Evolutionary conservation across 805 yeast species (phyloP).

Genomic region (Saccharomycopsis synnaedendra): DNA sequence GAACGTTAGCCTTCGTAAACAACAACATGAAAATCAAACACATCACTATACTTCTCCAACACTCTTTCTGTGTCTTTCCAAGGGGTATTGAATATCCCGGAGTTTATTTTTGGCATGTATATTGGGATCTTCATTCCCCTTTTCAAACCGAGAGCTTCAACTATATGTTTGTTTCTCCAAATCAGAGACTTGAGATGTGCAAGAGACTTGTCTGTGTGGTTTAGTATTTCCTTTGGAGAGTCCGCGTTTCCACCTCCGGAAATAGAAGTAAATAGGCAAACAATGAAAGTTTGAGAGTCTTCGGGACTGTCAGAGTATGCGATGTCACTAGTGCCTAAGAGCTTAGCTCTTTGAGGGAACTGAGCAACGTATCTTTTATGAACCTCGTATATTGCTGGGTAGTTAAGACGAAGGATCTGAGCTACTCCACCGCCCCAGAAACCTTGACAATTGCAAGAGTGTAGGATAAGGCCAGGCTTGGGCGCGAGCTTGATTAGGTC

Average conservation of each 20-base stretch:
- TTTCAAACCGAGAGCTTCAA: slow-evolving; percentile 21
- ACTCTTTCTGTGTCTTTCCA: slow-evolving; percentile 59
- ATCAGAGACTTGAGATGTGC: slow-evolving; percentile 31
- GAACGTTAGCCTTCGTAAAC: background rate
- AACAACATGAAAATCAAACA: slow-evolving; percentile 32
- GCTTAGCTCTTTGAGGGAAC: slow-evolving; percentile 22
- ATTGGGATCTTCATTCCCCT: slow-evolving; percentile 21
- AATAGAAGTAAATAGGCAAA: slow-evolving; percentile 65
- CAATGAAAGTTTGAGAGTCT: slow-evolving; percentile 27
- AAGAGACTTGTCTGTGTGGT: slow-evolving; percentile 40
- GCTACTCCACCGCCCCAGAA: slow-evolving; percentile 86
- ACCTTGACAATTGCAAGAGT: slow-evolving; percentile 73
- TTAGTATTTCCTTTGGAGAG: slow-evolving; percentile 33
- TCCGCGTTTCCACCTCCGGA: slow-evolving; percentile 35
- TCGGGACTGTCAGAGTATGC: slow-evolving; percentile 26
- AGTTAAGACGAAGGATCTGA: slow-evolving; percentile 36
- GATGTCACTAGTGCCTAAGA: slow-evolving; percentile 47
- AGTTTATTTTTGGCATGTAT: slow-evolving; percentile 67
- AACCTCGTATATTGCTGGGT: slow-evolving; percentile 34
- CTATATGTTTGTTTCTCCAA: background rate
- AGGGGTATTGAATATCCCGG: slow-evolving; percentile 73
- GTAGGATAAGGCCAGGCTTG: slow-evolving; percentile 44
- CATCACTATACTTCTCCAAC: slow-evolving; percentile 23
- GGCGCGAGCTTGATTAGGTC: slow-evolving; percentile 36
- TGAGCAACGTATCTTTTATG: slow-evolving; percentile 14